Evolutionary conservation across 164 flowering plant species (phyloP), one percentile per base, ranked within the genome.

Genomic region (Chimonanthus salicifolius): DNA sequence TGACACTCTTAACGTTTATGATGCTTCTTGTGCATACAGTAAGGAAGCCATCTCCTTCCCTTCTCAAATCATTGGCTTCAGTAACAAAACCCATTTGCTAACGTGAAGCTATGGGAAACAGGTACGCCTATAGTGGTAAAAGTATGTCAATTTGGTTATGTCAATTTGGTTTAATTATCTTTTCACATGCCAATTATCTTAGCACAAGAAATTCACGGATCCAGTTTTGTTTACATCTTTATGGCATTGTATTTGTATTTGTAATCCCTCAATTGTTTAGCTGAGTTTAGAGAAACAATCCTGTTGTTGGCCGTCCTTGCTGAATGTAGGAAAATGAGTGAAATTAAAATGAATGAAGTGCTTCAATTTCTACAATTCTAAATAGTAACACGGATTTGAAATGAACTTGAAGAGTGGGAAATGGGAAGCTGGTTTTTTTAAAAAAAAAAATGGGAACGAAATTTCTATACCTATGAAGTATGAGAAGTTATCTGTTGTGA

Each of bases 1-100:
- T 95, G 64, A 92, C 94, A 47, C 91, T 93, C 68, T 64, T 93
- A 72, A 84, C 97, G 2, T 76, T 95, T 4, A 83, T 88, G 88
- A 76, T 95, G 58, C 80, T 95, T 65, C 90, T 95, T 49, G 87
- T 76, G 71, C 97, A 95, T 83, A 84, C 92, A 21, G 79, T 88
- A 33, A 86, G 97, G 13, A 88, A 83, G 79, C 98, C 75, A 67
- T 73, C 75, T 43, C 75, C 64, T 7, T 48, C 74, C 49, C 69
- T 71, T 67, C 66, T 76, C 20, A 76, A 71, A 64, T 65, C 74
- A 5, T 66, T 76, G 66, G 47, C 78, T 33, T 43, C 68, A 48
- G n/a, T 44, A 15, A 15, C 68, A 66, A 66, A 66, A 45, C 45
- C n/a, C 13, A 66, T 7, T n/a, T 44, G 15, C 68, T 15, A 66